Evolutionary conservation across 306 rosid species (phyloP).

Genomic region (Dalbergia cultrata): DNA sequence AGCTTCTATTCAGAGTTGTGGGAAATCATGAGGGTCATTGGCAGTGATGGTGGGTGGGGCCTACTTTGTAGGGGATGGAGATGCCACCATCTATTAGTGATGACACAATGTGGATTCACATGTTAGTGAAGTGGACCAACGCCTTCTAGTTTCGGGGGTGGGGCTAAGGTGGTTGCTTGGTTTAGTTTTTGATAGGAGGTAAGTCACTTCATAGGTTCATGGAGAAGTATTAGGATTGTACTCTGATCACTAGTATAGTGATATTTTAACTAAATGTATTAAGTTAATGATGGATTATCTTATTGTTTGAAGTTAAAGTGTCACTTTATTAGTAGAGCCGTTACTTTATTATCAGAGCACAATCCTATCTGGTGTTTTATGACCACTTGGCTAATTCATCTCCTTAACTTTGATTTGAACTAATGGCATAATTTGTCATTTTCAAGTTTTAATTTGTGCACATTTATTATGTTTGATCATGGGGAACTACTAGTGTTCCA

Average conservation of each 20-base stretch:
- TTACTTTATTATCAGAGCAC: no score
- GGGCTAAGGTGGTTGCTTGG: conserved; percentile 7
- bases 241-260: no score
- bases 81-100: conserved; percentile 25
- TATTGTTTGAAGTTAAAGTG: no score
- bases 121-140: conserved; percentile 1
- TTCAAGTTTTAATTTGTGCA: neutral
- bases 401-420: neutral
- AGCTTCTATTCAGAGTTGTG: conserved; percentile 37
- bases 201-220: neutral
- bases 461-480: conserved; percentile 11
- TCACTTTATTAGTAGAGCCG: no score
- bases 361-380: no score
- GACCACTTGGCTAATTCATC: neutral
- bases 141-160: neutral
- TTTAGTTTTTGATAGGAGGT: conserved; percentile 13
- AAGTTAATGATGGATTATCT: no score
- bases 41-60: conserved; percentile 43
- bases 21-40: conserved; percentile 46
- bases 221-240: no score
- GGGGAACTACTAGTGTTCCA: conserved; percentile 23
- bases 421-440: neutral
- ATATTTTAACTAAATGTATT: no score
- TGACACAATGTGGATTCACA: conserved; percentile 39
- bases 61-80: conserved; percentile 23